Base-by-base conservation (phyloP, 441 rosid species). In the Breynia disticha region DNA sequence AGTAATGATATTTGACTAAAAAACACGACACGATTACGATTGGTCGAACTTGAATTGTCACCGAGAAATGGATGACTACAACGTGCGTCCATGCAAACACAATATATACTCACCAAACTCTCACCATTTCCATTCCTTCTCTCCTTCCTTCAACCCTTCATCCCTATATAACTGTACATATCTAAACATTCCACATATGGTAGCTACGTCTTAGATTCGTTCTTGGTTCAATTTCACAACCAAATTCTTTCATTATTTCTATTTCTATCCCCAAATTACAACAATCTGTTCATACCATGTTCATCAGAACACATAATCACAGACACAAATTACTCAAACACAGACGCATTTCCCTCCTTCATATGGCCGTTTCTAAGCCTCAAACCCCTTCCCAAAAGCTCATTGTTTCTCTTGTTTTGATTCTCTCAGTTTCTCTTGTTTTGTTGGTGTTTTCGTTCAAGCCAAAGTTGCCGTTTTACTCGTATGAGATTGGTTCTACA, bases 371-470 rank as follows among this genome's bases (percentile, higher is more conserved):
- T 11, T 16, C 50, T 16, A 78, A 65, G 47, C 56, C 52, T 47
- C 48, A 32, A 11, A 65, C 10, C 24, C 69, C 69, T 51, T 71
- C 60, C 22, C 68, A 21, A 18, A 76, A 61, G 42, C 43, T 76
- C 53, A 71, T 82, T 57, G 43, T 66, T 3, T 11, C 69, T 61
- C 68, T 63, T 56, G 66, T 83, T 16, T 5, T 79, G 13, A 16
- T 74, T 35, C 43, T 82, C 46, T 65, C 83, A 10, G 22, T 73
- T 3, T 63, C 73, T 46, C 55, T 84, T 6, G 1, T 67, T 8
- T 45, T 73, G 53, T 58, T 81, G 19, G 57, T 59, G 14, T 42
- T 67, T 32, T 64, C 68, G 18, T 62, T 74, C 44, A 66, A 63
- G 56, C 61, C 79, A 45, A 57, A 65, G 7, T 18, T 39, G 39